Conservation (phyloP, 345 rosid genomes). For the Syzygium jambos region DNA sequence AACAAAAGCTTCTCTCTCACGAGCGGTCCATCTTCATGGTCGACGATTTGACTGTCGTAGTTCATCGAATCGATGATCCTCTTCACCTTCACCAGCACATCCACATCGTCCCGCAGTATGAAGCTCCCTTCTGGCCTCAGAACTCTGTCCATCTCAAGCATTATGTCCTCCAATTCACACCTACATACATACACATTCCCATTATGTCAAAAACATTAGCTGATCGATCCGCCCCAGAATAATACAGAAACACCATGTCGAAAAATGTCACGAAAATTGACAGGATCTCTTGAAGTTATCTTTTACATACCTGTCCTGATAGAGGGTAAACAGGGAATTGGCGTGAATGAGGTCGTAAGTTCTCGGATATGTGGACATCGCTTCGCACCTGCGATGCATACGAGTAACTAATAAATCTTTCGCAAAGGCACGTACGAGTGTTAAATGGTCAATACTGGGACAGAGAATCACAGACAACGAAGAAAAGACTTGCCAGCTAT, state of each 20-base stretch:
- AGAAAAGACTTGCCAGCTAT: slow-evolving; percentile 31
- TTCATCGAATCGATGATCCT: slow-evolving; percentile 35
- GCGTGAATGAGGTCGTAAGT: slow-evolving; percentile 63
- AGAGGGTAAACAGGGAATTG: slow-evolving; percentile 47
- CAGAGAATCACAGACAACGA: neutral
- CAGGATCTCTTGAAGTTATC: neutral
- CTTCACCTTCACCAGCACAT: slow-evolving; percentile 43
- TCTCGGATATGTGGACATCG: slow-evolving; percentile 72
- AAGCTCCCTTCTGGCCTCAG: slow-evolving; percentile 65
- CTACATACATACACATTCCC: slow-evolving; percentile 7
- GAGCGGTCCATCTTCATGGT: slow-evolving; percentile 65
- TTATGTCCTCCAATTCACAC: slow-evolving; percentile 44
- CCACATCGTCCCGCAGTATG: slow-evolving; percentile 54
- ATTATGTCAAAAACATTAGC: neutral
- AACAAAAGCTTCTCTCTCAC: slow-evolving; percentile 49
- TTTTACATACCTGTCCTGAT: slow-evolving; percentile 30
- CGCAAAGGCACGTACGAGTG: too few species aligned
- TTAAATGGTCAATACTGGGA: neutral
- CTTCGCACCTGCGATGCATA: slow-evolving; percentile 45
- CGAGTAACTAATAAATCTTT: neutral
- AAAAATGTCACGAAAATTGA: neutral
- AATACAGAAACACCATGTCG: neutral
- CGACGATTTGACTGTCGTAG: slow-evolving; percentile 42
- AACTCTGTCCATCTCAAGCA: slow-evolving; percentile 62
- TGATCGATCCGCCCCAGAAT: neutral